These are phyloP conservation scores for Fusarium paranaense DNA, from an alignment of 2,329 filamentous ascomycete species.

Conservation along the genomic window DNA sequence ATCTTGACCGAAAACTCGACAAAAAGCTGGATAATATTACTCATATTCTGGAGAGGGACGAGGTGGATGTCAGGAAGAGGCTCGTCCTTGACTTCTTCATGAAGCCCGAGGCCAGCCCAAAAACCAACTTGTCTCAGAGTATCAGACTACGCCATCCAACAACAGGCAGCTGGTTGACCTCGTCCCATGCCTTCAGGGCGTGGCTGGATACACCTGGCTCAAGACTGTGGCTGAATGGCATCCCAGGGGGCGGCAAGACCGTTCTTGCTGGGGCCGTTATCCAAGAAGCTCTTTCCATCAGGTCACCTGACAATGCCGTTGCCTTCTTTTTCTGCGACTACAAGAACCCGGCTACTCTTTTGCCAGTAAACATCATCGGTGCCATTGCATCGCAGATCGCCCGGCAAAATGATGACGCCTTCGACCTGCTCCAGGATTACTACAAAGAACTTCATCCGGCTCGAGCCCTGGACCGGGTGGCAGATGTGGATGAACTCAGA, in stretches of 20 bases:
- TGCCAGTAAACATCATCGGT: neutral
- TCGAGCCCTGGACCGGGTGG: neutral
- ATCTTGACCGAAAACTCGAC: neutral
- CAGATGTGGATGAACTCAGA: neutral
- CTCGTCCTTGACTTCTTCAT: slow-evolving; percentile 18
- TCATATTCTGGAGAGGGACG: neutral
- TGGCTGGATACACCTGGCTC: slow-evolving; percentile 26
- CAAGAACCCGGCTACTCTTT: too few relatives aligned
- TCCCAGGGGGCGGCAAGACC: too few relatives aligned
- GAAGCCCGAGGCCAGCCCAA: slow-evolving; percentile 6
- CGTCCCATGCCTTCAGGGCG: neutral
- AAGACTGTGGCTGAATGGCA: too few relatives aligned
- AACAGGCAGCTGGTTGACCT: slow-evolving; percentile 15
- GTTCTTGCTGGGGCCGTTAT: too few relatives aligned
- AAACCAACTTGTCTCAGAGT: neutral
- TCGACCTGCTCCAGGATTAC: neutral
- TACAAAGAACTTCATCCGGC: neutral
- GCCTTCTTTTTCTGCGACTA: too few relatives aligned
- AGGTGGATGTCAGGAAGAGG: slow-evolving; percentile 4
- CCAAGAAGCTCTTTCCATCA: too few relatives aligned
- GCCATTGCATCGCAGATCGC: slow-evolving; percentile 8
- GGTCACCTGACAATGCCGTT: too few relatives aligned
- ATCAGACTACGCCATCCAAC: slow-evolving; percentile 14
- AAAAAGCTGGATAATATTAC: neutral
- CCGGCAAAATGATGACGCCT: slow-evolving; percentile 4